These are phyloP conservation scores for Thozetella sp. DNA, from an alignment of 495 filamentous ascomycete genomes.

Conservation along the genomic window DNA sequence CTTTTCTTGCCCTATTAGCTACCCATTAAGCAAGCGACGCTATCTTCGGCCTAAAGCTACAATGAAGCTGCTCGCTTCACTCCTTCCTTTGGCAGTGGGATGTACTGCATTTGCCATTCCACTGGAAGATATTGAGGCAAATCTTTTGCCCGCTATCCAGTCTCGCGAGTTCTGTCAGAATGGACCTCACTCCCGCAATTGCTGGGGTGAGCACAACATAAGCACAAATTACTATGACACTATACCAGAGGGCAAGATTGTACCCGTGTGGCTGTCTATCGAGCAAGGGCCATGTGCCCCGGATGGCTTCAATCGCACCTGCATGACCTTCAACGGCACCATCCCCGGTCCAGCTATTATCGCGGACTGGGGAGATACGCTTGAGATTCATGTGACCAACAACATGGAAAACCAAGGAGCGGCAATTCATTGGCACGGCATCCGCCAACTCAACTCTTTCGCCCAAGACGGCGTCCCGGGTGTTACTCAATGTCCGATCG, in stretches of 20 bases:
- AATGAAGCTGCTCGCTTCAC: background rate
- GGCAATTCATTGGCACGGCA: conserved; percentile 34
- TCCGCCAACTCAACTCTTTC: conserved; percentile 21
- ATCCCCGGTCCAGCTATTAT: conserved; percentile 58
- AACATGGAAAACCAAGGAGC: conserved; percentile 22
- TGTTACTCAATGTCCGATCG: conserved; percentile 30
- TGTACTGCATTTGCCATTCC: background rate
- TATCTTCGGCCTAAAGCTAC: too few relatives aligned
- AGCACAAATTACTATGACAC: conserved; percentile 23
- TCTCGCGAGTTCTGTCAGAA: conserved; percentile 6
- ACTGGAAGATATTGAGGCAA: background rate
- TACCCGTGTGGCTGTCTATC: conserved; percentile 26
- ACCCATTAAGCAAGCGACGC: too few relatives aligned
- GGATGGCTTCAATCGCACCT: conserved; percentile 51
- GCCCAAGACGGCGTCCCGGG: conserved; percentile 30
- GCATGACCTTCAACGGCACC: conserved; percentile 57
- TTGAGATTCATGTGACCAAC: conserved; percentile 33
- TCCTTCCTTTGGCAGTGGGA: background rate
- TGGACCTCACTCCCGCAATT: conserved; percentile 14
- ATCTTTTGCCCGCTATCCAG: background rate
- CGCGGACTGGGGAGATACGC: conserved; percentile 47
- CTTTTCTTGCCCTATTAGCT: too few relatives aligned
- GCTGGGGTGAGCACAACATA: conserved; percentile 20
- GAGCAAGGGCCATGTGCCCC: conserved; percentile 30
- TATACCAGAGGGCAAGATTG: conserved; percentile 4